phyloP scores from a whole-genome alignment of 305 asterid species.

The Fraxinus albicans region DNA sequence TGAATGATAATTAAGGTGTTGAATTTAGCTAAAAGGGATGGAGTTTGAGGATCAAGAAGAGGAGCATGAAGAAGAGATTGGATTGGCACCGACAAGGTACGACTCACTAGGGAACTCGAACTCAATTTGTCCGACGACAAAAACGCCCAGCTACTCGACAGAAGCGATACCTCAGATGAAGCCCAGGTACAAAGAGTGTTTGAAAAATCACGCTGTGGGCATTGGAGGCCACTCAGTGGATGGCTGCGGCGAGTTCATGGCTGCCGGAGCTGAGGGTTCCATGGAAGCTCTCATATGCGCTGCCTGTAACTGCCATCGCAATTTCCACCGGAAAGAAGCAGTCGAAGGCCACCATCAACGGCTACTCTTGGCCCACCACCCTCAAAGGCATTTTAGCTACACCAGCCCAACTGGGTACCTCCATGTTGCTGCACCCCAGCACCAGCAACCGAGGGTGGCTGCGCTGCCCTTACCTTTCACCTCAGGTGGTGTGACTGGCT shows the following conservation, averaged over 20 bases:
- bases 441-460: constrained; percentile 22
- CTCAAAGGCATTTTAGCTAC: constrained; percentile 38
- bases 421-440: constrained; percentile 39
- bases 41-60: constrained; percentile 65
- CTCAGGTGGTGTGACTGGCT: constrained; percentile 45
- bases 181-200: constrained; percentile 58
- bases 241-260: constrained; percentile 79
- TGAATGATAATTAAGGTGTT: constrained; percentile 34
- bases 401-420: constrained; percentile 52
- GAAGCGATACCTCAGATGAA: constrained; percentile 32
- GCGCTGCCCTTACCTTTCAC: constrained; percentile 57
- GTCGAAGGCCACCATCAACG: constrained; percentile 31
- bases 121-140: constrained; percentile 31
- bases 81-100: constrained; percentile 36
- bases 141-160: constrained; percentile 27
- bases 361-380: constrained; percentile 42
- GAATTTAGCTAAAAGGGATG: constrained; percentile 43
- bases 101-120: constrained; percentile 42
- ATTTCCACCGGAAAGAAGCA: constrained; percentile 70
- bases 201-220: constrained; percentile 72
- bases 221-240: constrained; percentile 70
- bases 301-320: constrained; percentile 83
- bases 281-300: constrained; percentile 71
- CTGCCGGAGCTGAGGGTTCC: constrained; percentile 67
- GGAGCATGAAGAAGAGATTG: constrained; percentile 44